These are phyloP conservation scores for Pythium insidiosum DNA, from an alignment of 352 stramenopile species.

Conservation along the genomic window DNA sequence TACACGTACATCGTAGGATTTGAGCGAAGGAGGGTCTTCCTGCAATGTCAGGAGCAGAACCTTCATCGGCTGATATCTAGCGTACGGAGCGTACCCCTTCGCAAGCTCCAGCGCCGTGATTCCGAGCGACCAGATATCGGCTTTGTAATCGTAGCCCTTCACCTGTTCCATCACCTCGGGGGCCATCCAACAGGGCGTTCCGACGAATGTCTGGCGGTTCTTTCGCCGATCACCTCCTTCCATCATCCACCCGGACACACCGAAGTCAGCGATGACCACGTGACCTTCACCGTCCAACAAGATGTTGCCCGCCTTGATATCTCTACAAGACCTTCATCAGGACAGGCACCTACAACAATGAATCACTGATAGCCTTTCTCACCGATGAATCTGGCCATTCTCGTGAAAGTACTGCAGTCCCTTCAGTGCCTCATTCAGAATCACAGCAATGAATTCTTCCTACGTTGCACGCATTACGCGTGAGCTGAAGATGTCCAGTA, in stretches of 20 bases:
- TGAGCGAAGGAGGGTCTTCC: slow-evolving; percentile 91
- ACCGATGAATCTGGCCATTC: slow-evolving; percentile 96
- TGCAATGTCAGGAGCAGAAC: slow-evolving; percentile 95
- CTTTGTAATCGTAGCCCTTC: slow-evolving; percentile 92
- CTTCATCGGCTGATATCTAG: slow-evolving; percentile 98
- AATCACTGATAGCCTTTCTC: too few relatives aligned
- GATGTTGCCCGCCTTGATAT: slow-evolving; percentile 99
- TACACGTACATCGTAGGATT: slow-evolving; percentile 78
- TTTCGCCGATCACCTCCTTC: slow-evolving; percentile 91
- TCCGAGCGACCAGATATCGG: slow-evolving; percentile 98
- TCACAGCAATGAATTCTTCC: slow-evolving; percentile 96
- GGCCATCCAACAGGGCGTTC: slow-evolving; percentile 97
- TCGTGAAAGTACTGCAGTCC: slow-evolving; percentile 99
- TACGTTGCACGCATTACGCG: too few relatives aligned
- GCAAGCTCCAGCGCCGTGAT: slow-evolving; percentile 98
- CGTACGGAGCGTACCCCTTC: slow-evolving; percentile 98
- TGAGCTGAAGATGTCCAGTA: slow-evolving; percentile 12
- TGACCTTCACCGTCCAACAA: slow-evolving; percentile 90
- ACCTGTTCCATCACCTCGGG: slow-evolving; percentile 90
- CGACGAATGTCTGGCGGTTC: slow-evolving; percentile 97
- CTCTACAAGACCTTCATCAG: slow-evolving; percentile 32
- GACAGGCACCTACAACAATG: not conserved
- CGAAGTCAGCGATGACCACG: slow-evolving; percentile 98
- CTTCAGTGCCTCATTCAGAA: slow-evolving; percentile 95
- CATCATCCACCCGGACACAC: slow-evolving; percentile 98